Conservation (phyloP, 1,284 basidiomycete species). For the Amylostereum chailletii region DNA sequence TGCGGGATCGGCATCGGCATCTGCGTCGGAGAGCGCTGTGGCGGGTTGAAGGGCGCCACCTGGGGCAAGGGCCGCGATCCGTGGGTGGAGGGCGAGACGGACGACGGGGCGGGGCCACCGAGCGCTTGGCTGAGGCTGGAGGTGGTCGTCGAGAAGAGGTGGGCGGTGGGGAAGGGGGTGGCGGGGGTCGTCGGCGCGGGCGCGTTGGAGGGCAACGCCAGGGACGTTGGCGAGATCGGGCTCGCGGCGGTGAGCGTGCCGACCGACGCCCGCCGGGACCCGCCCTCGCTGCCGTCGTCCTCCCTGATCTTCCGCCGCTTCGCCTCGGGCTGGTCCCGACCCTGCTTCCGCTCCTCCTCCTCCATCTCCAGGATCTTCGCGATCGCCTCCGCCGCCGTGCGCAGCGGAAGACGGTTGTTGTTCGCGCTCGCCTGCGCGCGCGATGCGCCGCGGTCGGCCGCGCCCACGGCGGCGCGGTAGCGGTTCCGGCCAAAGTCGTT, state of each 20-base stretch:
- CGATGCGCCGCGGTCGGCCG: slow-evolving; percentile 10
- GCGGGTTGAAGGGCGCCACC: not conserved
- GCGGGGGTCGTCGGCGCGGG: not conserved
- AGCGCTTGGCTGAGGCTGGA: not conserved
- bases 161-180: not conserved
- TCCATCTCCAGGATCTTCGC: slow-evolving; percentile 14
- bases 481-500: slow-evolving; percentile 14
- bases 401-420: slow-evolving; percentile 9
- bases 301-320: slow-evolving; percentile 12
- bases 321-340: slow-evolving; percentile 11
- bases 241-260: not conserved
- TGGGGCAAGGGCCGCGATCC: not conserved
- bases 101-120: not conserved
- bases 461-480: slow-evolving; percentile 11
- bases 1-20: not conserved
- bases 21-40: not conserved
- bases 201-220: not conserved
- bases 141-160: not conserved
- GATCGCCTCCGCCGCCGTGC: slow-evolving; percentile 13
- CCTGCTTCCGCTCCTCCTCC: slow-evolving; percentile 12
- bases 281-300: not conserved
- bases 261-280: too few relatives aligned
- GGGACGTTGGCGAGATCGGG: not conserved
- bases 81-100: not conserved
- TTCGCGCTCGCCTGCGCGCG: slow-evolving; percentile 2